Evolutionary conservation across 2,329 filamentous ascomycete genomes (phyloP), one percentile per base, ranked within the genome.

Genomic region (Fusarium sambucinum): DNA sequence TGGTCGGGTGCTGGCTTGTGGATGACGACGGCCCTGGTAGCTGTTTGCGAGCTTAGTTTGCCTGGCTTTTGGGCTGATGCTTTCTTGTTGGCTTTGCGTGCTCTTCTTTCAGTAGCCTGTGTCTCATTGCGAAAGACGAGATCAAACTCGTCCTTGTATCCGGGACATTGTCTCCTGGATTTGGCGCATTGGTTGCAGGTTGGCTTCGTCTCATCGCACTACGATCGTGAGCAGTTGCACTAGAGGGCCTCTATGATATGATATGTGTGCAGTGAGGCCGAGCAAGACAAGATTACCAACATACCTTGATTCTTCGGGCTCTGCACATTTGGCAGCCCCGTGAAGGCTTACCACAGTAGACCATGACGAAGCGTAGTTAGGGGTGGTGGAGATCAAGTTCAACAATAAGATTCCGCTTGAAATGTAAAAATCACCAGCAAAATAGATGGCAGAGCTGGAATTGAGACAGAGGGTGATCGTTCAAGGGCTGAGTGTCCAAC

Each of bases 251-350:
- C 45, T 47, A 38, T 13, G 38, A 19, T 55, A 42, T 47, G 27
- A 21, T 55, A 42, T 47, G 27, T 21, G 13, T 21, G 27, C 25
- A 27, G 23, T 23, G 41, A 30, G 23, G n/a, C 16, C 38, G 21
- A 32, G 21, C 21, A 55, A 55, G 30, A 30, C n/a, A 38, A 54
- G 12, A 32, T 33, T 42, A 30, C 25, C 45, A 50, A 69, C 83
- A 66, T 83, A 91, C 90, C 85, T 92, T 92, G 75, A 93, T 92
- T 71, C 90, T 85, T 68, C 90, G 85, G 35, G 86, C 90, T 76
- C 90, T 86, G 77, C 90, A 93, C 86, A 90, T 92, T 80, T 91
- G 90, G 73, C 90, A 93, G 72, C 90, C 90, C 79, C 84, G 81
- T 1, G 88, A 90, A 73, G 89, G 87, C 78, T 89, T 89, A 41